A percentile compares a stretch with the other conserved stretches of the same genome.
Evolutionary conservation across 805 yeast species (phyloP).

Genomic region (Hanseniaspora mollemarum): DNA sequence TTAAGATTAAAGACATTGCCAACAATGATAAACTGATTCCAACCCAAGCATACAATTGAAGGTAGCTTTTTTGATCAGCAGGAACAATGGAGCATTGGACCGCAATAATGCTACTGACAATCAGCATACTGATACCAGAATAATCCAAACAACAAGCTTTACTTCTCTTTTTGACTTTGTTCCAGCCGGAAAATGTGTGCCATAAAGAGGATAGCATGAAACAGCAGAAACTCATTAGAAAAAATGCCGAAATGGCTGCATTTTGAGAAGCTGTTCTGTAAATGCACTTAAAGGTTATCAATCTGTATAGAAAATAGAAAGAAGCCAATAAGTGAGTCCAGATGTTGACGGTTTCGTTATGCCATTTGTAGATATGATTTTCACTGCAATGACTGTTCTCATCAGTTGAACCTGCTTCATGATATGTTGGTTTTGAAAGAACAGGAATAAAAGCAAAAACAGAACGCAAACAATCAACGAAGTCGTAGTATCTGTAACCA

Average conservation of each 20-base stretch:
- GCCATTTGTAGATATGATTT: conserved; percentile 35
- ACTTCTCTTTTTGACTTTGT: conserved; percentile 49
- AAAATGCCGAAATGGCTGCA: conserved; percentile 32
- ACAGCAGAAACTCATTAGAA: conserved; percentile 66
- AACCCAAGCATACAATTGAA: not conserved
- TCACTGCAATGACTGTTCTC: not conserved
- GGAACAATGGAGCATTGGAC: conserved; percentile 45
- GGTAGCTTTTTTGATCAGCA: not conserved
- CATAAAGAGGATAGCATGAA: conserved; percentile 67
- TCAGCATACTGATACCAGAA: conserved; percentile 82
- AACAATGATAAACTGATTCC: conserved; percentile 39
- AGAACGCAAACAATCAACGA: conserved; percentile 49
- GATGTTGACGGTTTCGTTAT: conserved; percentile 83
- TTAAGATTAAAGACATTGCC: conserved; percentile 56
- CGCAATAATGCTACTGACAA: conserved; percentile 78
- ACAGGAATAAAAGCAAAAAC: conserved; percentile 43
- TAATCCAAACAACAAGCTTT: conserved; percentile 89
- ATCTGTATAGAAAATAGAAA: conserved; percentile 44
- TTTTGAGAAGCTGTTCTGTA: conserved; percentile 39
- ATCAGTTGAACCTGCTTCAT: not conserved
- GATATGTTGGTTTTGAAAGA: not conserved
- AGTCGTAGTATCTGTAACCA: conserved; percentile 65
- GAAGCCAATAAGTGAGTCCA: conserved; percentile 85
- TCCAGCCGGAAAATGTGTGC: conserved; percentile 84
- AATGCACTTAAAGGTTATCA: conserved; percentile 34